Percentiles rank a stretch among this genome's conserved stretches.
These are phyloP conservation scores for Leptoxyphium fumago DNA, from an alignment of 2,329 filamentous ascomycete species.

Conservation along the genomic window DNA sequence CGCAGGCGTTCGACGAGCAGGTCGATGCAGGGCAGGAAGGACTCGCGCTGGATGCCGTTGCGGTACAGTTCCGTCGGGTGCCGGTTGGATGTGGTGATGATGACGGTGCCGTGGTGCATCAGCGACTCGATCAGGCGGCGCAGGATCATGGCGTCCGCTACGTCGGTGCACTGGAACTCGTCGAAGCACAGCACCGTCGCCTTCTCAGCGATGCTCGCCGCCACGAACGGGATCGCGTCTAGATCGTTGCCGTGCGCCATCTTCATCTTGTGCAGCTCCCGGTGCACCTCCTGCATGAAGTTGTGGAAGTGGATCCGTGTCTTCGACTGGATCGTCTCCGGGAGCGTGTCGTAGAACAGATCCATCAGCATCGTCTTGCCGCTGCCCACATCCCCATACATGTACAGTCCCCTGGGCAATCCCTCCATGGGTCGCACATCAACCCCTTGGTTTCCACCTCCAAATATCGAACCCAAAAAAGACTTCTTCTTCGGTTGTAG, in stretches of 20 bases:
- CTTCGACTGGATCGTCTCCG: conserved; percentile 62
- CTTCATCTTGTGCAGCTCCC: conserved; percentile 77
- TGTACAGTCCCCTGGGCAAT: conserved; percentile 78
- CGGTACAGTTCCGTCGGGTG: conserved; percentile 94
- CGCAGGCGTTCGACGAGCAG: conserved; percentile 72
- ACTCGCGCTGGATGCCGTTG: conserved; percentile 91
- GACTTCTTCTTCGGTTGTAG: conserved; percentile 39
- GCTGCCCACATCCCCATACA: conserved; percentile 91
- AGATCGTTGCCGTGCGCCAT: conserved; percentile 77
- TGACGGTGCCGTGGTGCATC: conserved; percentile 92
- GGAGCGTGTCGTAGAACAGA: conserved; percentile 87
- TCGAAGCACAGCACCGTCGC: conserved; percentile 90
- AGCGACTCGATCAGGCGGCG: conserved; percentile 71
- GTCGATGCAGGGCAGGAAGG: conserved; percentile 88
- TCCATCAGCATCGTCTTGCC: conserved; percentile 99
- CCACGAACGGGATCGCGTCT: conserved; percentile 81
- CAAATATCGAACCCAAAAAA: conserved; percentile 48
- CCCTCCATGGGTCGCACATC: neutral
- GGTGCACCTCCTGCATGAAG: conserved; percentile 98
- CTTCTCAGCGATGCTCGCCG: conserved; percentile 79
- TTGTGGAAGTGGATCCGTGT: conserved; percentile 97
- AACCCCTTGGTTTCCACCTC: conserved; percentile 17
- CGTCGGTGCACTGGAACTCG: conserved; percentile 97
- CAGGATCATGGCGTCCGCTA: conserved; percentile 96
- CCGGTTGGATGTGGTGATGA: conserved; percentile 93